Conservation (phyloP, 306 rosid genomes). For the Parietaria judaica region DNA sequence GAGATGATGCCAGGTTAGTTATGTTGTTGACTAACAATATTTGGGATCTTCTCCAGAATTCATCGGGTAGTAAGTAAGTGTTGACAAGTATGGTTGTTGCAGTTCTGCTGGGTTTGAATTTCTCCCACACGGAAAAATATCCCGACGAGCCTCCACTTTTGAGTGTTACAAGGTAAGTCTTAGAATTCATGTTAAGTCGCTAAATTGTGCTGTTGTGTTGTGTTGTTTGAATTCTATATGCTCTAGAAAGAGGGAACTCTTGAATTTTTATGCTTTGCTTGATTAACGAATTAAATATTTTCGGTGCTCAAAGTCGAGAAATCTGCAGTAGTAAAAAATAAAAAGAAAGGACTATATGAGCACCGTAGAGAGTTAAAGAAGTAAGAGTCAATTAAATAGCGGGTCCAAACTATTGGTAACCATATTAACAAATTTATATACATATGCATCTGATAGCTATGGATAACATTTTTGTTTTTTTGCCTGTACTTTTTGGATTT, state of each 20-base stretch:
- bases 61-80: slow-evolving; percentile 4
- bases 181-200: not conserved
- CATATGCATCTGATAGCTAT: not conserved
- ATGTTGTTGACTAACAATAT: not conserved
- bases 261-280: too few species aligned
- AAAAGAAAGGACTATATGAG: not conserved
- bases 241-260: too few species aligned
- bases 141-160: slow-evolving; percentile 99
- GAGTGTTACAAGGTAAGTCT: slow-evolving; percentile 64
- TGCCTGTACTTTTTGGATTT: not conserved
- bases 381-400: not conserved
- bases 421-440: too few species aligned
- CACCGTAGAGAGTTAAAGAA: not conserved
- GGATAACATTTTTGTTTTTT: not conserved
- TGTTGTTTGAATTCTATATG: not conserved
- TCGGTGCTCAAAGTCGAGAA: not conserved
- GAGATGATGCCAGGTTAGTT: slow-evolving; percentile 60
- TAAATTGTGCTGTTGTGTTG: not conserved
- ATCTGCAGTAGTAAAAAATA: not conserved
- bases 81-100: slow-evolving; percentile 29
- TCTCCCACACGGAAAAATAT: slow-evolving; percentile 82
- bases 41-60: slow-evolving; percentile 10
- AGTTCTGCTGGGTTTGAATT: slow-evolving; percentile 91
- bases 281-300: too few species aligned
- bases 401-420: not conserved